A percentile compares a stretch with the other conserved stretches of the same genome.
Conservation (phyloP, 345 rosid species). For the Populus nigra region DNA sequence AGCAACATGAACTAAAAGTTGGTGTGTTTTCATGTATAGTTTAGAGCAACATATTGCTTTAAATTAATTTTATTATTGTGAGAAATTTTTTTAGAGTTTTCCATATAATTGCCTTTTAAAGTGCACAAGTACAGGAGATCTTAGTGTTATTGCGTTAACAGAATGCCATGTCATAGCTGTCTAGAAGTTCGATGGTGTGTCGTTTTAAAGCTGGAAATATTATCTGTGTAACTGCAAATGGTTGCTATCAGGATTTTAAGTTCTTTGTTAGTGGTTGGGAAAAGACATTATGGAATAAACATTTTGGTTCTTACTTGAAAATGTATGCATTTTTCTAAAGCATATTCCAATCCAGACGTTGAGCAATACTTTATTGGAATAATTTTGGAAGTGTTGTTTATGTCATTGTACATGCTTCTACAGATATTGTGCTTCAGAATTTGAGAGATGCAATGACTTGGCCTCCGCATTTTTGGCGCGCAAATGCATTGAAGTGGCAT, state of each 20-base stretch:
- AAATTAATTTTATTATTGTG: neutral
- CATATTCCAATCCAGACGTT: neutral
- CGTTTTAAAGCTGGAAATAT: too few relatives aligned
- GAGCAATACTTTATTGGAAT: neutral
- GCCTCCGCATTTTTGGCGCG: slow-evolving; percentile 15
- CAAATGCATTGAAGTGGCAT: slow-evolving; percentile 20
- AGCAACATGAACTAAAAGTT: neutral
- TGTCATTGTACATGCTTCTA: neutral
- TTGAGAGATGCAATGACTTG: slow-evolving; percentile 17
- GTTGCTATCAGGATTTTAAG: neutral
- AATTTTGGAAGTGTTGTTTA: neutral
- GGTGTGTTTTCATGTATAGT: neutral
- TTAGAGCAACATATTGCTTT: neutral
- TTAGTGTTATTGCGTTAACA: too few relatives aligned
- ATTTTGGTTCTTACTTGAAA: neutral
- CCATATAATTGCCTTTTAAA: neutral
- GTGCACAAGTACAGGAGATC: too few relatives aligned
- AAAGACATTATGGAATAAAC: neutral
- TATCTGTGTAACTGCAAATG: neutral
- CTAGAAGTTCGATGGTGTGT: too few relatives aligned
- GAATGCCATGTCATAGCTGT: too few relatives aligned
- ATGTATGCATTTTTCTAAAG: too few relatives aligned
- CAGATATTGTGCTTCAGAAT: slow-evolving; percentile 13
- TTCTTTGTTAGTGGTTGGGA: neutral
- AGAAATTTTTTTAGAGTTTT: neutral